Base-by-base conservation (phyloP, 768 basidiomycete genomes). In the Boletus vinaceobasis region DNA sequence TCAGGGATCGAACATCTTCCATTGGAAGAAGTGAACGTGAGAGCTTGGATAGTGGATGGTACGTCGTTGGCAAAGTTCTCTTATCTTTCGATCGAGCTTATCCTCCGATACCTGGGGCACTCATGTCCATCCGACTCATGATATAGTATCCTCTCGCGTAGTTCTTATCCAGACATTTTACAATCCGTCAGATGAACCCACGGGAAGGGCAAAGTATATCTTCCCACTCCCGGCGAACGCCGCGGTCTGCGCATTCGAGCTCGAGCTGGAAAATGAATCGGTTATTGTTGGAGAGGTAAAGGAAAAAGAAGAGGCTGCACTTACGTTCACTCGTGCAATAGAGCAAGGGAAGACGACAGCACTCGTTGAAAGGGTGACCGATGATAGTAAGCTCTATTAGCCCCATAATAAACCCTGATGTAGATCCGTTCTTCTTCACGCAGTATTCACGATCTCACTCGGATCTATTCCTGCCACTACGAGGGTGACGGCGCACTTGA, bases 401-500 rank as follows among this genome's bases (percentile, higher is more conserved):
- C 3, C 27, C 0, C n/a, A 7, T 45, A 19, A 42, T 32, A 33
- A 21, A 19, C 7, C 5, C 26, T 46, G 27, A 53, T 32, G 8
- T 7, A 26, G 29, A 53, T 7, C 7, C 2, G 5, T 33, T 27
- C 11, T 33, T 38, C 7, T 10, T 27, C 13, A 10, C 43, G 0
- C 43, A 85, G 83, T 82, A 50, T 83, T 84, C 61, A 80, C 77
- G 0, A 80, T 85, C 36, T 84, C 83, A 4, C 60, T 85, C 5
- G 83, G 83, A 10, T 77, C 79, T 0, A 75, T 85, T 48, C 78
- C 79, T 31, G 69, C 78, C 0, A 56, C 58, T 2, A 58, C 74
- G 39, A 75, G 64, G 1, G 75, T 83, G 4, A 69, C 66, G 26
- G 73, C 75, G 0, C 68, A 65, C 33, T 26, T 83, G 33, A 76